phyloP scores from a whole-genome alignment of 257 asterid genomes.

The Solanum corneliomulleri region DNA sequence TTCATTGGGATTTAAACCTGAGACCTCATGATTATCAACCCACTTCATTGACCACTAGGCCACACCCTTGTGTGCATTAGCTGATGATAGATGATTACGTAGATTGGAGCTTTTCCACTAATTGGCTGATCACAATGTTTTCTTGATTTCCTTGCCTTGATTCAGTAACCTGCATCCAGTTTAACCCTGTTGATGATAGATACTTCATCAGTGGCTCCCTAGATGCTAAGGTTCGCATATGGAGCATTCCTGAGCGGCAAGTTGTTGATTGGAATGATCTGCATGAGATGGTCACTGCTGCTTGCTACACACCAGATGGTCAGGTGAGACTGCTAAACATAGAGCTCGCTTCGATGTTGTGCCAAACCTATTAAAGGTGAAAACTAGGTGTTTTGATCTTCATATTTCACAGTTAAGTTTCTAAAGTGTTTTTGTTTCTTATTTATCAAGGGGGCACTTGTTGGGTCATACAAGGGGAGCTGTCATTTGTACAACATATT shows the following conservation, averaged over 20 bases:
- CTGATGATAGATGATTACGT: not conserved
- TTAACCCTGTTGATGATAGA: conserved; percentile 94
- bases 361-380: not conserved
- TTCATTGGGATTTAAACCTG: not conserved
- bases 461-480: conserved; percentile 97
- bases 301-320: conserved; percentile 98
- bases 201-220: conserved; percentile 98
- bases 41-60: not conserved
- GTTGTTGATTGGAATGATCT: conserved; percentile 98
- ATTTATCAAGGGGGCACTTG: conserved; percentile 67
- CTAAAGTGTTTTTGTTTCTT: not conserved
- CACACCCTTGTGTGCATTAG: not conserved
- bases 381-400: not conserved
- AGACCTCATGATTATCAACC: not conserved
- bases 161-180: conserved; percentile 96
- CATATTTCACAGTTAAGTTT: not conserved
- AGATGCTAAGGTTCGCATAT: conserved; percentile 93
- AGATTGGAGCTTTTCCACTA: not conserved
- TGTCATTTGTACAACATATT: conserved; percentile 73
- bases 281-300: conserved; percentile 99
- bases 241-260: conserved; percentile 92
- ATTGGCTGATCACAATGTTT: conserved; percentile 3
- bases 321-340: conserved; percentile 47
- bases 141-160: conserved; percentile 12
- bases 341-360: not conserved